Evolutionary conservation across 164 flowering plant genomes (phyloP).

Genomic region (Platanus orientalis): DNA sequence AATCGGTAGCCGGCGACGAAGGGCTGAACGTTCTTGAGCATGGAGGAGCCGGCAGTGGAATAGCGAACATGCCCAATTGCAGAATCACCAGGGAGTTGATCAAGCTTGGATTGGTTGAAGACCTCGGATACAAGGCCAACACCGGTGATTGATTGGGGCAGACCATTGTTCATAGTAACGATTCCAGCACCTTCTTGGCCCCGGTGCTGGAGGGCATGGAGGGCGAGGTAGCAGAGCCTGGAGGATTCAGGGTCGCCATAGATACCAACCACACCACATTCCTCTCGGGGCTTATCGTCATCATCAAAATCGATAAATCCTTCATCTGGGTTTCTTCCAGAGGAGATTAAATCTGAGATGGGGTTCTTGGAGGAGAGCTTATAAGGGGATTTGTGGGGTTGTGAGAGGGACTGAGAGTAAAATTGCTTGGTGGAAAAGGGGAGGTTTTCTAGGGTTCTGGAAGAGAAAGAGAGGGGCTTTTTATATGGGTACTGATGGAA

Average conservation of each 20-base stretch:
- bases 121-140: slow-evolving; percentile 88
- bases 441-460: too few relatives aligned
- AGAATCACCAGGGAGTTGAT: slow-evolving; percentile 56
- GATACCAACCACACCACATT: slow-evolving; percentile 94
- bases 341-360: slow-evolving; percentile 12
- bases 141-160: slow-evolving; percentile 70
- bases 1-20: slow-evolving; percentile 83
- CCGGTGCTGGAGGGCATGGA: slow-evolving; percentile 90
- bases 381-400: slow-evolving; percentile 14
- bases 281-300: slow-evolving; percentile 77
- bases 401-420: slow-evolving; percentile 12
- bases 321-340: not conserved
- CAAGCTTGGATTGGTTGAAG: slow-evolving; percentile 63
- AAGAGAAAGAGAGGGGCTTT: too few relatives aligned
- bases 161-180: slow-evolving; percentile 50
- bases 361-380: slow-evolving; percentile 17
- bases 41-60: slow-evolving; percentile 91
- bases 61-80: slow-evolving; percentile 94
- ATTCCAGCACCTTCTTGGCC: slow-evolving; percentile 98
- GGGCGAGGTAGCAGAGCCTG: slow-evolving; percentile 76
- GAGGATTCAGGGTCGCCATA: slow-evolving; percentile 93
- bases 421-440: too few relatives aligned
- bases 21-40: slow-evolving; percentile 92
- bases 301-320: slow-evolving; percentile 10
- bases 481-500: too few relatives aligned